These are phyloP conservation scores for Pleoardoris graminearum DNA, from an alignment of 2,329 filamentous ascomycete species.

Conservation along the genomic window DNA sequence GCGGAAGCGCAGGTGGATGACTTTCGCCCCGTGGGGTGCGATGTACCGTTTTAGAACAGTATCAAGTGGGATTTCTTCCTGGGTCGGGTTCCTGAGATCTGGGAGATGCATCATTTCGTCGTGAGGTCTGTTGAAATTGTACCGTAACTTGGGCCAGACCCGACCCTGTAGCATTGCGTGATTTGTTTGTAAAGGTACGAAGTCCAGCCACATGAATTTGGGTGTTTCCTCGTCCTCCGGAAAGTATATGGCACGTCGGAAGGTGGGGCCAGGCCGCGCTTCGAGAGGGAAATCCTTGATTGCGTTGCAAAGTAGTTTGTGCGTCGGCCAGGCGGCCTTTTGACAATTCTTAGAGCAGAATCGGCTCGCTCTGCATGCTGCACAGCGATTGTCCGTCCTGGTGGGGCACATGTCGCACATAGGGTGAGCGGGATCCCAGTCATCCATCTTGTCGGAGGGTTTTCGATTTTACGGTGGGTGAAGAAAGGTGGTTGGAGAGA, in stretches of 20 bases:
- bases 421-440: too few species aligned
- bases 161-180: too few species aligned
- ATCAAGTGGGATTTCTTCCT: background rate
- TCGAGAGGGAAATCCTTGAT: background rate
- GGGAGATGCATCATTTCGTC: background rate
- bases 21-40: background rate
- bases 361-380: background rate
- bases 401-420: slow-evolving; percentile 8
- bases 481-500: too few species aligned
- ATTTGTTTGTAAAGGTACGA: too few species aligned
- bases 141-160: background rate
- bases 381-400: background rate
- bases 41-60: background rate
- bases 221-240: too few species aligned
- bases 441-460: too few species aligned
- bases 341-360: slow-evolving; percentile 11
- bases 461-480: too few species aligned
- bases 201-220: too few species aligned
- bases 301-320: slow-evolving; percentile 12
- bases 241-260: slow-evolving; percentile 5
- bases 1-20: background rate
- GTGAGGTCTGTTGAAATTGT: background rate
- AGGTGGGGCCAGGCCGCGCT: background rate
- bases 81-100: background rate
- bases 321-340: slow-evolving; percentile 8